Evolutionary conservation across 331 rosid genomes (phyloP), one percentile per base, ranked within the genome.

Genomic region (Cucumis variabilis): DNA sequence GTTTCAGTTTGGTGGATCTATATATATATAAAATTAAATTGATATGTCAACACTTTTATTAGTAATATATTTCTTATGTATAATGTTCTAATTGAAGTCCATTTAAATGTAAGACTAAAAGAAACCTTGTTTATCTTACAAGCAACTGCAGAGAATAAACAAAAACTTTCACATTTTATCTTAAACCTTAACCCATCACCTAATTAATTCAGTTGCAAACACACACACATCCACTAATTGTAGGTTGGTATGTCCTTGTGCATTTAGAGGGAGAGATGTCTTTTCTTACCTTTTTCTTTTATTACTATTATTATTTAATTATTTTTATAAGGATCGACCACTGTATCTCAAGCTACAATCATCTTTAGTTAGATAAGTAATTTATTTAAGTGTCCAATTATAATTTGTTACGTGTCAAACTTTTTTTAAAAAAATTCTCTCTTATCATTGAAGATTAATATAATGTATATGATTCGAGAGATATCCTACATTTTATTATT

Each of bases 151-250:
- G 82, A n/a, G n/a, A 46, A 75, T 44, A 14, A 15, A 70, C 17
- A 69, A 13, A 13, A 20, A 0, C 21, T 8, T 3, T 63, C 9
- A 2, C 13, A 3, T 12, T n/a, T 79, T 27, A 44, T 79, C 69
- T 80, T 55, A 55, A 82, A 58, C 85, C 53, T 20, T 41, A 58
- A 82, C 23, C 72, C 55, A 82, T 82, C 53, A 82, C 72, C 85
- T 60, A 82, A 80, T 50, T 60, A 82, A 55, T 50, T 55, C 50
- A 55, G 50, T 80, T 55, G 69, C 33, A 79, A 79, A 79, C 41
- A 79, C 37, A 33, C 84, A 53, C 84, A 79, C 68, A 27, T 19
- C 25, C 20, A 23, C 14, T 76, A 80, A 82, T 19, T 60, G 85
- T 33, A 60, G 33, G 85, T 82, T 82, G 30, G 20, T 3, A 33